Base-by-base conservation (phyloP, 73 alveolate species). In the Stentor coeruleus region DNA sequence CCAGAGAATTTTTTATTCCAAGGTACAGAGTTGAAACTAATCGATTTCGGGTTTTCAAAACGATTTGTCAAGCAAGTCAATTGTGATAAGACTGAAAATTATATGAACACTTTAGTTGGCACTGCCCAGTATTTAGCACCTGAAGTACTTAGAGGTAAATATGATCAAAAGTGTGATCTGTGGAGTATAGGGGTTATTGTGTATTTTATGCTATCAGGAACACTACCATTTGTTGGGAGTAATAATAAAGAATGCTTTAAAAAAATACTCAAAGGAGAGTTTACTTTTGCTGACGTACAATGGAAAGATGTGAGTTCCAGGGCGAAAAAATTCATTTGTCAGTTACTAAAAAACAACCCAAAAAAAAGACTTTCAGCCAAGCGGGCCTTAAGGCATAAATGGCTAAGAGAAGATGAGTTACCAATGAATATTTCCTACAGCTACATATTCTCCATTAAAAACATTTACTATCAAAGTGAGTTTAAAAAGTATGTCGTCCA, bases 191-290 rank as follows among this genome's bases (percentile, higher is more conserved):
- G 79, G 20, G 79, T 66, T 26, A 66, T 66, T 66, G 15, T 31
- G n/a, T 66, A 66, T 66, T 20, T 66, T 66, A 66, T 66, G 79
- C 79, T 66, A 1, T 66, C 79, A 31, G 79, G 79, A 31, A 66
- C n/a, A 28, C 37, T 66, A 28, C 79, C 79, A 28, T 66, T 66
- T 33, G 11, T 11, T 66, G 79, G 79, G 33, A 66, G 41, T 20
- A 66, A 2, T 2, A 66, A 66, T 66, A 66, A 66, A 66, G 79
- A 66, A 66, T 20, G n/a, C 37, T 66, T 66, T 66, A 20, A 20
- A 20, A 66, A 66, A 66, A 66, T 66, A 20, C n/a, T 66, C 79
- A 2, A 20, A 33, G 79, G 79, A 31, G 79, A 66, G 1, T 66
- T 20, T 33, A 20, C 40, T 20, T 66, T 66, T 66, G 2, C 79